Percentiles rank a stretch among this genome's conserved stretches.
Evolutionary conservation across 768 basidiomycete genomes (phyloP).

Genomic region (Trametes cingulata): DNA sequence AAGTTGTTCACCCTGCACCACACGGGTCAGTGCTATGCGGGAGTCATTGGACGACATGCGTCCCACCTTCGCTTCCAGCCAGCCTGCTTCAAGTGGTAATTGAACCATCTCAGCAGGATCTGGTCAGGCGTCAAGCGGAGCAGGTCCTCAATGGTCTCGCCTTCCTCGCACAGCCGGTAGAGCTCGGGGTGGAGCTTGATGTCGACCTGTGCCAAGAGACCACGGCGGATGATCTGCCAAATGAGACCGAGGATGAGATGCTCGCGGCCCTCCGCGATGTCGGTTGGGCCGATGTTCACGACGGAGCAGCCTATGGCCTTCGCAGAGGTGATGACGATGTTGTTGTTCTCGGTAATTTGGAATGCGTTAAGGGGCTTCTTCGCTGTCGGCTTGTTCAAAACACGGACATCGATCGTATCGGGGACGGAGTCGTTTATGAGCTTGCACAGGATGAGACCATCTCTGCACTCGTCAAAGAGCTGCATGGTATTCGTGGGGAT

Average conservation of each 20-base stretch:
- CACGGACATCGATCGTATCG: conserved; percentile 98
- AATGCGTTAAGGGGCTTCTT: conserved; percentile 93
- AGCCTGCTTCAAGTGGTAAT: conserved; percentile 96
- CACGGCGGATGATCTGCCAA: conserved; percentile 97
- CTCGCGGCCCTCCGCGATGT: conserved; percentile 90
- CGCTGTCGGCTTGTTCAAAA: conserved; percentile 83
- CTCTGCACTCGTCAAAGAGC: conserved; percentile 94
- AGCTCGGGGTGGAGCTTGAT: conserved; percentile 98
- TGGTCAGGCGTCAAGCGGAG: conserved; percentile 94
- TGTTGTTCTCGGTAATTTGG: conserved; percentile 99
- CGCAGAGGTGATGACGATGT: conserved; percentile 97
- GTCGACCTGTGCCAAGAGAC: conserved; percentile 91
- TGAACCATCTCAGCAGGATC: conserved; percentile 98
- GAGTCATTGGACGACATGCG: conserved; percentile 13
- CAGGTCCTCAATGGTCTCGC: conserved; percentile 95
- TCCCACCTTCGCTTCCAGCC: conserved; percentile 88
- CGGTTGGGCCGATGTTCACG: conserved; percentile 95
- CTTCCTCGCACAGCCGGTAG: conserved; percentile 94
- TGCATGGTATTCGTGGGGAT: conserved; percentile 98
- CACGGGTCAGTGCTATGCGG: background rate
- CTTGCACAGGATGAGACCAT: conserved; percentile 96
- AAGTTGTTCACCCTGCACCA: conserved; percentile 88
- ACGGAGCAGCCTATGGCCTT: conserved; percentile 99
- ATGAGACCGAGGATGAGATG: conserved; percentile 97
- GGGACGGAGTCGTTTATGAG: conserved; percentile 99